Conservation (phyloP, 345 rosid genomes). For the Erodium maritimum region DNA sequence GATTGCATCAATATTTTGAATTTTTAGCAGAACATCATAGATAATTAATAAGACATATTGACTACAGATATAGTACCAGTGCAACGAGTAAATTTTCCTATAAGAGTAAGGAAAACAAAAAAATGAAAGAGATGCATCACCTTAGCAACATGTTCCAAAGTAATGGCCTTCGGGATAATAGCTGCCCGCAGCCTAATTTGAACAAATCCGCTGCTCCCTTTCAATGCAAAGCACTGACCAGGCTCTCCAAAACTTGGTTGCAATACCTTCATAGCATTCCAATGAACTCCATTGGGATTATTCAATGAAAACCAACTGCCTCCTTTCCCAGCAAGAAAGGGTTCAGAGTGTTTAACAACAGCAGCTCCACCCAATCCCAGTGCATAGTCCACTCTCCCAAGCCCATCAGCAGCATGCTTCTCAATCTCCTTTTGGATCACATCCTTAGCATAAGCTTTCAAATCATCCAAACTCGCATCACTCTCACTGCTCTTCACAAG, state of each 20-base stretch:
- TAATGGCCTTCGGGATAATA: constrained; percentile 71
- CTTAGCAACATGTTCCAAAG: constrained; percentile 93
- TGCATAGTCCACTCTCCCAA: constrained; percentile 70
- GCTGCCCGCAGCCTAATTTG: constrained; percentile 60
- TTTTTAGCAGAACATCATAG: background rate
- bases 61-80: background rate
- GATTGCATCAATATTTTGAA: background rate
- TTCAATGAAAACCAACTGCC: constrained; percentile 28
- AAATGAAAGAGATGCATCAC: constrained; percentile 20
- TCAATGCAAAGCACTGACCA: constrained; percentile 85
- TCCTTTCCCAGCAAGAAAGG: constrained; percentile 34
- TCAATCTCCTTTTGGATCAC: constrained; percentile 69
- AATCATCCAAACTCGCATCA: constrained; percentile 47
- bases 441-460: constrained; percentile 69
- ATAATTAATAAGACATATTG: too few species aligned
- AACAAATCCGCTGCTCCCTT: constrained; percentile 67
- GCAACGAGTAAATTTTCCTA: background rate
- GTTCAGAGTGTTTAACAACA: constrained; percentile 66
- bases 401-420: constrained; percentile 93
- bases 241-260: constrained; percentile 96
- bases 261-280: constrained; percentile 58
- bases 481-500: constrained; percentile 23
- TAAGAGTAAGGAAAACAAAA: background rate
- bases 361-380: constrained; percentile 56
- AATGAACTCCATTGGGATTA: constrained; percentile 26